Evolutionary conservation across 2,329 filamentous ascomycete species (phyloP).

Genomic region (Exophiala oligosperma): DNA sequence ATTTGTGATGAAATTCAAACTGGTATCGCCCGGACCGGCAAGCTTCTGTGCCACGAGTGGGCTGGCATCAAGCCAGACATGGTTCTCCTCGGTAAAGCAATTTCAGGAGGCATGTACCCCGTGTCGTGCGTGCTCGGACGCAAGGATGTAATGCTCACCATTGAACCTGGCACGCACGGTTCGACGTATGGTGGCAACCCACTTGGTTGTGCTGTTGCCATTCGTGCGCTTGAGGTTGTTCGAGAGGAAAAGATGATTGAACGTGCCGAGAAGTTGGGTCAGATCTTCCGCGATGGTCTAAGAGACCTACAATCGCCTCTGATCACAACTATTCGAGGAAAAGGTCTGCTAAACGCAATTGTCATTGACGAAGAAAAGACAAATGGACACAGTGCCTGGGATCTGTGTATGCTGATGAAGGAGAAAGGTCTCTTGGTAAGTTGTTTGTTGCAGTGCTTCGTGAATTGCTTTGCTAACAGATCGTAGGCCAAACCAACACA

Average conservation of each 20-base stretch:
- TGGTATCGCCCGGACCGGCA: conserved; percentile 90
- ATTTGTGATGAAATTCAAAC: conserved; percentile 99
- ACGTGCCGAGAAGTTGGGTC: conserved; percentile 76
- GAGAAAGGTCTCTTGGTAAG: conserved; percentile 88
- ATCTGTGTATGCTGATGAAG: conserved; percentile 93
- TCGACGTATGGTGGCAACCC: conserved; percentile 99
- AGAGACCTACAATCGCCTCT: conserved; percentile 74
- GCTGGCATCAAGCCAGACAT: conserved; percentile 92
- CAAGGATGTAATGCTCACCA: conserved; percentile 89
- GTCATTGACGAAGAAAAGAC: conserved; percentile 90
- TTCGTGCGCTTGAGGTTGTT: conserved; percentile 90
- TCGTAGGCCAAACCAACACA: conserved; percentile 93
- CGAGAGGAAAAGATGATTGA: conserved; percentile 87
- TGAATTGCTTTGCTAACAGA: conserved; percentile 13
- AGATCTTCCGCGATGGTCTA: conserved; percentile 79
- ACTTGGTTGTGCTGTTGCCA: conserved; percentile 90
- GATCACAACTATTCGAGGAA: conserved; percentile 81
- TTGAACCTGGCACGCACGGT: conserved; percentile 95
- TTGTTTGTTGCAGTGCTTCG: conserved; percentile 32
- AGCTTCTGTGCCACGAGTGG: conserved; percentile 93
- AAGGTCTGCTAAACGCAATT: conserved; percentile 92
- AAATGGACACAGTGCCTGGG: conserved; percentile 87
- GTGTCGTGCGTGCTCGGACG: conserved; percentile 87
- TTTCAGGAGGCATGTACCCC: conserved; percentile 98
- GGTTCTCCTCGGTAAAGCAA: conserved; percentile 93